Conservation (phyloP, 139 green algal species). For the Chlamydomonas sp. region DNA sequence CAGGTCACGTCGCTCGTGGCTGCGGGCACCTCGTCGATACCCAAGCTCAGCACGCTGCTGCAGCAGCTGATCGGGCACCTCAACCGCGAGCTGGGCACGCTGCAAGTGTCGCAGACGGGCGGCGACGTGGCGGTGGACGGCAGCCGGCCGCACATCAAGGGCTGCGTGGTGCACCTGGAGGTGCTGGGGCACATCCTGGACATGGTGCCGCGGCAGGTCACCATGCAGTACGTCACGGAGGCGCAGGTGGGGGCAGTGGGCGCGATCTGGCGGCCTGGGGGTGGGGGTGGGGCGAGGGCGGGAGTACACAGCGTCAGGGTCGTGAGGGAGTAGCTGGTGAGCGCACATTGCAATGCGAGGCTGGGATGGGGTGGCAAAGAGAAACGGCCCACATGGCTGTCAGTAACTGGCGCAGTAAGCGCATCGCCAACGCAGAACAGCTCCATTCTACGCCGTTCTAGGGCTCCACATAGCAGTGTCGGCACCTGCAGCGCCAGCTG, state of each 20-base stretch:
- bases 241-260: constrained; percentile 14
- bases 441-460: no score
- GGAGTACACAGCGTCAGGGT: not conserved
- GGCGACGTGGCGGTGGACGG: constrained; percentile 35
- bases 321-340: not conserved
- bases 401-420: no score
- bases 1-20: constrained; percentile 26
- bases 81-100: constrained; percentile 39
- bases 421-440: no score
- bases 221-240: constrained; percentile 27
- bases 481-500: no score
- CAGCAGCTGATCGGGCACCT: constrained; percentile 49
- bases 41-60: constrained; percentile 30
- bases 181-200: constrained; percentile 23
- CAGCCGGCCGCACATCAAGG: constrained; percentile 48
- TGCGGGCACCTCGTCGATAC: constrained; percentile 22
- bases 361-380: not conserved
- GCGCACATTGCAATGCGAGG: not conserved
- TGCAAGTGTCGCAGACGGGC: constrained; percentile 15
- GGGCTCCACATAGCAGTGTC: no score
- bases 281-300: not conserved
- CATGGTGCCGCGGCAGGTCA: constrained; percentile 41
- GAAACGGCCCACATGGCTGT: no score
- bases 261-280: not conserved
- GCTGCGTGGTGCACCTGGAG: constrained; percentile 42